A percentile compares a stretch with the other conserved stretches of the same genome.
These are phyloP conservation scores for Paecilomyces variotii DNA, from an alignment of 2,329 filamentous ascomycete genomes.

Conservation along the genomic window DNA sequence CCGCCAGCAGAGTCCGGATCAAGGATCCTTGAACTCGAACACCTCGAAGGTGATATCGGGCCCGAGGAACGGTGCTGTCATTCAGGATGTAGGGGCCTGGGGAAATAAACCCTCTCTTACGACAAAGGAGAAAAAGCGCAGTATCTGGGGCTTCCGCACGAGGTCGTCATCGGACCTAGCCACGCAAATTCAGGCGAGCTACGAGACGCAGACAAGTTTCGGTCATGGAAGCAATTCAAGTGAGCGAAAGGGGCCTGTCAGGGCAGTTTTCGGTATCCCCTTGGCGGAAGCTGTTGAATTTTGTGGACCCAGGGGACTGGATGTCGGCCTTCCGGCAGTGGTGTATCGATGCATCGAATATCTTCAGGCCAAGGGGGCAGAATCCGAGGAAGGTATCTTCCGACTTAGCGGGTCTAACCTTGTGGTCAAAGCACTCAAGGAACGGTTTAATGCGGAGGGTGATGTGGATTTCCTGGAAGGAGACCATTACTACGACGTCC, in stretches of 20 bases:
- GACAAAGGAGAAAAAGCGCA: slow-evolving; percentile 75
- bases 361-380: slow-evolving; percentile 71
- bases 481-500: slow-evolving; percentile 84
- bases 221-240: slow-evolving; percentile 42
- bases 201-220: slow-evolving; percentile 37
- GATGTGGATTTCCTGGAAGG: slow-evolving; percentile 77
- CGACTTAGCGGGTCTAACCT: slow-evolving; percentile 93
- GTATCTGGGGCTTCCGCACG: slow-evolving; percentile 57
- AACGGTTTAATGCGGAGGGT: slow-evolving; percentile 87
- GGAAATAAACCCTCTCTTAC: slow-evolving; percentile 60
- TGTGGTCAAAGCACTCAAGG: slow-evolving; percentile 81
- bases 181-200: slow-evolving; percentile 24
- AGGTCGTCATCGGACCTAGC: slow-evolving; percentile 62
- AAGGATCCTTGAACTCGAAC: slow-evolving; percentile 22
- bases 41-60: slow-evolving; percentile 61
- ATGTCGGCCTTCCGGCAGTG: slow-evolving; percentile 76
- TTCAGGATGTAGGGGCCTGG: slow-evolving; percentile 76
- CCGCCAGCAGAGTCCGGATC: slow-evolving; percentile 21
- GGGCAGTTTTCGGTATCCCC: slow-evolving; percentile 75
- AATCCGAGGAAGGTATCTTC: slow-evolving; percentile 90
- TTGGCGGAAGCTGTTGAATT: slow-evolving; percentile 79
- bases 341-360: slow-evolving; percentile 96
- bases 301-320: slow-evolving; percentile 63
- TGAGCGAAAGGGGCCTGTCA: slow-evolving; percentile 47
- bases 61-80: slow-evolving; percentile 74